Percentiles rank a stretch among this genome's conserved stretches.
Conservation (phyloP, 2,329 filamentous ascomycete genomes). For the Talaromyces verruculosus region DNA sequence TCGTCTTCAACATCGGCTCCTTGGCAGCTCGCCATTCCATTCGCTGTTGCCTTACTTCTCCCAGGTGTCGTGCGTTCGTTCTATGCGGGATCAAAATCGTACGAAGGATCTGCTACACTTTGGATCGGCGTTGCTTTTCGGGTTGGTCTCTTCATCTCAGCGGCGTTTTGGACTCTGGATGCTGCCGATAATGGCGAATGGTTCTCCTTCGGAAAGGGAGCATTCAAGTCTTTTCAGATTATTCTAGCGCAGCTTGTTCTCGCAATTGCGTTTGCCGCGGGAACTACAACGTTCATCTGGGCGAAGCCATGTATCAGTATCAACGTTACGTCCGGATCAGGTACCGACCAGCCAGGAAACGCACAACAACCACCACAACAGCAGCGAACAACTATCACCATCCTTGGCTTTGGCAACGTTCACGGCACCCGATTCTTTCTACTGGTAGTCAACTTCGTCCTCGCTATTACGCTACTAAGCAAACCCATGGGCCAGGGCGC, state of each 20-base stretch:
- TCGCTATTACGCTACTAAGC: constrained; percentile 75
- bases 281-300: constrained; percentile 81
- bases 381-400: constrained; percentile 60
- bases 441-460: constrained; percentile 73
- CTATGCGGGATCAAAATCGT: constrained; percentile 77
- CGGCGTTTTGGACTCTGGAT: constrained; percentile 84
- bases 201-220: constrained; percentile 63
- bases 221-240: constrained; percentile 71
- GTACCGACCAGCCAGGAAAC: constrained; percentile 32
- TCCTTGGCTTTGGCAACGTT: constrained; percentile 90
- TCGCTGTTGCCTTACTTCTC: constrained; percentile 68
- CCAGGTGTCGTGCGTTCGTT: constrained; percentile 81
- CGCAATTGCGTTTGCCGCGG: constrained; percentile 76
- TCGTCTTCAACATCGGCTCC: constrained; percentile 88
- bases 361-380: constrained; percentile 28
- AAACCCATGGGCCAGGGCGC: constrained; percentile 94
- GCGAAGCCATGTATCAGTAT: constrained; percentile 81
- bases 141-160: constrained; percentile 70
- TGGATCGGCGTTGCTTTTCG: constrained; percentile 85
- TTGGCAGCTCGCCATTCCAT: constrained; percentile 83
- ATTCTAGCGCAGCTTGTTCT: constrained; percentile 78
- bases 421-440: constrained; percentile 88
- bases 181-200: constrained; percentile 80
- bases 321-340: constrained; percentile 50
- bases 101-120: constrained; percentile 77